Base-by-base conservation (phyloP, 192 early-diverging fungal genomes). In the Backusella australiensis region DNA sequence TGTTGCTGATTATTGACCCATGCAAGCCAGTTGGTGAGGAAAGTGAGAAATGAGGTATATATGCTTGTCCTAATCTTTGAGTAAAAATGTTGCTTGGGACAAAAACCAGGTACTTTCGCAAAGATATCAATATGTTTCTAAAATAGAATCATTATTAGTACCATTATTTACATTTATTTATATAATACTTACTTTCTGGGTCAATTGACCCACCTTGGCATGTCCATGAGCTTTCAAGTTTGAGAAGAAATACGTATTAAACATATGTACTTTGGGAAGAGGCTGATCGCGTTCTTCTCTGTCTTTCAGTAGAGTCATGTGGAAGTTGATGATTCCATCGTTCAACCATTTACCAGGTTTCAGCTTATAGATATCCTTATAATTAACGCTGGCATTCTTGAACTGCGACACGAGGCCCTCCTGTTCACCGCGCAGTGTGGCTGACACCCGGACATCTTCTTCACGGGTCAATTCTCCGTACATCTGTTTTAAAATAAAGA, bases 251-350 rank as follows among this genome's bases (percentile, higher is more conserved):
- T 23, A 23, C 23, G 95, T 96, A 81, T 93, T 98, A 81, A 98
- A n/a, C n/a, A n/a, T n/a, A 99, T 97, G 93, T 3, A 97, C 84
- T 35, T 85, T 87, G 0, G 94, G 94, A 36, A 90, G 69, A 23
- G 52, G 67, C 0, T 74, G 49, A 6, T 83, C 9, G 34, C 79
- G 75, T 23, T 82, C 77, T 44, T 90, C 77, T 12, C 96, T 89
- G 0, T 87, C 81, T 73, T 91, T 87, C 15, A 96, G 85, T 63
- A 99, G 80, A 46, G 91, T 85, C 73, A 93, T 89, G 80, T 97
- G 98, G 82, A 93, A 96, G 79, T 99, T 98, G 81, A 98, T 97
- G n/a, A 92, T 83, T 81, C 96, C 95, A 78, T 99, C 97, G 80
- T 99, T 98, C 8, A 99, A 86, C 97, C 97, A 99, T 21, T 1